Conservation (phyloP, 768 basidiomycete genomes). For the Rhodotorula diobovata region DNA sequence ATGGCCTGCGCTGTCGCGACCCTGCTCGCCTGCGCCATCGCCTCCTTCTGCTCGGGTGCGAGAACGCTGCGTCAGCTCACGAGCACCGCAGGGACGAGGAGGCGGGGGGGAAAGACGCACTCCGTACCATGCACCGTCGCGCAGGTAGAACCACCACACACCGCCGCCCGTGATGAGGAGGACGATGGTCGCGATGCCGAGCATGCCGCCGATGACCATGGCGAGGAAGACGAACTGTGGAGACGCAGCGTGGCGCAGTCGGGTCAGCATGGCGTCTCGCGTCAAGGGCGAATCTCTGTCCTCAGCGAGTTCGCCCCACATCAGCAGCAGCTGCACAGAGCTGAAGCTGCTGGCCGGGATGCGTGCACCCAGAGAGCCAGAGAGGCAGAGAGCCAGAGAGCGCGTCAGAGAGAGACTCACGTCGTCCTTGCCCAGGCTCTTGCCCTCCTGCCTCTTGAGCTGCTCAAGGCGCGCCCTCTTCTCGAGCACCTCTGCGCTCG, state of each 20-base stretch:
- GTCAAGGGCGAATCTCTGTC: no score
- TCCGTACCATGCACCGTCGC: slow-evolving; percentile 19
- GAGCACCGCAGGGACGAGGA: neutral
- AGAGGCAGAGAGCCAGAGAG: no score
- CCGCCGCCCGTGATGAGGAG: neutral
- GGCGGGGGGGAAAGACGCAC: neutral
- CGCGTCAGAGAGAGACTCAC: slow-evolving; percentile 13
- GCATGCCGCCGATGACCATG: slow-evolving; percentile 15
- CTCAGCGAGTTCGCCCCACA: no score
- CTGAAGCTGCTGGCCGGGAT: no score
- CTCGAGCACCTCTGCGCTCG: slow-evolving; percentile 19
- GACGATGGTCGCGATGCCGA: slow-evolving; percentile 7
- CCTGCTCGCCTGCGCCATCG: neutral
- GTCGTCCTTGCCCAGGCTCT: slow-evolving; percentile 23
- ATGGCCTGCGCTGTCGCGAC: neutral
- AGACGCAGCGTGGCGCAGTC: neutral
- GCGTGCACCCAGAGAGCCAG: no score
- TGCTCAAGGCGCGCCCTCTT: neutral
- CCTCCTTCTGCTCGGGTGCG: neutral
- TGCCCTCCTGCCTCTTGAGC: neutral
- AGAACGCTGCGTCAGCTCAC: neutral
- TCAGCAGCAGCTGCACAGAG: no score
- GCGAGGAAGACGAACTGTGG: slow-evolving; percentile 33
- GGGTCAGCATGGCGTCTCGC: no score
- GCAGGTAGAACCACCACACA: slow-evolving; percentile 21